phyloP scores from a whole-genome alignment of 495 filamentous ascomycete species.

The Pyronema omphalodes region DNA sequence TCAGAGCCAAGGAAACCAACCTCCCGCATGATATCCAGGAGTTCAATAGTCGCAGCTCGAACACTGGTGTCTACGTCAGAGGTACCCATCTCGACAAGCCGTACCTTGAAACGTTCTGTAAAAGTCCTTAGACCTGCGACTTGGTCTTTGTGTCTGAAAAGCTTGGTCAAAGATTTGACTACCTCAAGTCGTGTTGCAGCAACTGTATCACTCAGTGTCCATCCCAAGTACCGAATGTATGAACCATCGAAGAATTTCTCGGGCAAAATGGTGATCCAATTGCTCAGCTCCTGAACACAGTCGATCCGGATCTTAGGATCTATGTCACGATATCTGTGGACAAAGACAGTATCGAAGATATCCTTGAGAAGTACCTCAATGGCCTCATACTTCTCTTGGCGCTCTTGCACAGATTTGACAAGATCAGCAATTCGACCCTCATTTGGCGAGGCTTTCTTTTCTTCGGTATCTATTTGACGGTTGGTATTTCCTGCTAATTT shows the following conservation, averaged over 20 bases:
- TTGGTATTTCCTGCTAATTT: slow-evolving; percentile 52
- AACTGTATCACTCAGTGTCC: slow-evolving; percentile 69
- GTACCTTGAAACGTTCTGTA: slow-evolving; percentile 67
- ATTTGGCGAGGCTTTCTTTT: slow-evolving; percentile 52
- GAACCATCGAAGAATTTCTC: slow-evolving; percentile 71
- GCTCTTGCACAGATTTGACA: slow-evolving; percentile 44
- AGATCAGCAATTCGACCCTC: slow-evolving; percentile 42
- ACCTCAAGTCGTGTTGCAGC: slow-evolving; percentile 53
- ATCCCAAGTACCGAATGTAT: slow-evolving; percentile 84
- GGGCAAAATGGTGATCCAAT: slow-evolving; percentile 69
- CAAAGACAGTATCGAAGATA: slow-evolving; percentile 74
- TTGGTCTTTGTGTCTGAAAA: slow-evolving; percentile 60
- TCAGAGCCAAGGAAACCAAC: slow-evolving; percentile 73
- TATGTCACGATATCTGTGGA: slow-evolving; percentile 87
- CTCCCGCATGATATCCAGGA: slow-evolving; percentile 65
- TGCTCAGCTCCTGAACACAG: slow-evolving; percentile 63
- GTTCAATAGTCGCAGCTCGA: slow-evolving; percentile 54
- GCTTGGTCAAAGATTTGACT: slow-evolving; percentile 55
- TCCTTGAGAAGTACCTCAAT: slow-evolving; percentile 54
- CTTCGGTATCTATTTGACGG: slow-evolving; percentile 63
- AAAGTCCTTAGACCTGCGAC: slow-evolving; percentile 64
- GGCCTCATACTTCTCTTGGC: slow-evolving; percentile 41
- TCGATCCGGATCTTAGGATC: slow-evolving; percentile 73
- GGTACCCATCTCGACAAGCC: slow-evolving; percentile 86
- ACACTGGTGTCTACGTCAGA: slow-evolving; percentile 61